Conservation (phyloP, 371 early-diverging fungal species). For the Batkoa obscura region DNA sequence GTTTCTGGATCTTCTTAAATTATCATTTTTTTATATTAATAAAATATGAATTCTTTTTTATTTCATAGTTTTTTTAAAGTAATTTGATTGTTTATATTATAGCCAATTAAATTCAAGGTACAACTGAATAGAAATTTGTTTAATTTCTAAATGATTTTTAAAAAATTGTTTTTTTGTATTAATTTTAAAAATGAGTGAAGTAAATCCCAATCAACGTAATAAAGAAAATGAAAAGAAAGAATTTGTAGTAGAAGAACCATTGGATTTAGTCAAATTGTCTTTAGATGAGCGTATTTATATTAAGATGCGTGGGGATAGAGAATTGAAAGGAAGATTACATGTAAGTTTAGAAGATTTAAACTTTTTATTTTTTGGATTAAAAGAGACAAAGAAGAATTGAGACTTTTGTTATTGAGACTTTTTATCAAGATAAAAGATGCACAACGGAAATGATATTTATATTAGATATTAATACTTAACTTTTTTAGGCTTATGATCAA, state of each 20-base stretch:
- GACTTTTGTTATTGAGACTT: background rate
- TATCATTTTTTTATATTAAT: background rate
- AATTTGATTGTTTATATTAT: too few relatives aligned
- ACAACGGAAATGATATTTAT: too few relatives aligned
- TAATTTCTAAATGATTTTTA: too few relatives aligned
- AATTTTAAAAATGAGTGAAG: too few relatives aligned
- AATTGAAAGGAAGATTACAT: slow-evolving; percentile 75
- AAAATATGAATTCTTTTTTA: too few relatives aligned
- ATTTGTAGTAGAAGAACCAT: slow-evolving; percentile 52
- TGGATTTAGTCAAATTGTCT: slow-evolving; percentile 82
- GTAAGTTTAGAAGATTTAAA: slow-evolving; percentile 19
- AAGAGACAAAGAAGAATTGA: background rate
- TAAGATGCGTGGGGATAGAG: slow-evolving; percentile 87
- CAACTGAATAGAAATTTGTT: too few relatives aligned
- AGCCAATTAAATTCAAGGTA: too few relatives aligned
- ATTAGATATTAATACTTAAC: background rate
- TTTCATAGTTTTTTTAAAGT: too few relatives aligned
- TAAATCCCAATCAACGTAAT: too few relatives aligned
- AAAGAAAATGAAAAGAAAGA: too few relatives aligned
- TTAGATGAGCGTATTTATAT: slow-evolving; percentile 90
- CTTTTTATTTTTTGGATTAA: background rate
- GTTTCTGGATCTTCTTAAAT: slow-evolving; percentile 5
- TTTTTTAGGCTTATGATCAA: slow-evolving; percentile 73
- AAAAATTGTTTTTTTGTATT: too few relatives aligned
- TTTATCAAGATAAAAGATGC: too few relatives aligned